These are phyloP conservation scores for Ichthyophthirius multifiliis DNA, from an alignment of 169 alveolate genomes.

Conservation along the genomic window DNA sequence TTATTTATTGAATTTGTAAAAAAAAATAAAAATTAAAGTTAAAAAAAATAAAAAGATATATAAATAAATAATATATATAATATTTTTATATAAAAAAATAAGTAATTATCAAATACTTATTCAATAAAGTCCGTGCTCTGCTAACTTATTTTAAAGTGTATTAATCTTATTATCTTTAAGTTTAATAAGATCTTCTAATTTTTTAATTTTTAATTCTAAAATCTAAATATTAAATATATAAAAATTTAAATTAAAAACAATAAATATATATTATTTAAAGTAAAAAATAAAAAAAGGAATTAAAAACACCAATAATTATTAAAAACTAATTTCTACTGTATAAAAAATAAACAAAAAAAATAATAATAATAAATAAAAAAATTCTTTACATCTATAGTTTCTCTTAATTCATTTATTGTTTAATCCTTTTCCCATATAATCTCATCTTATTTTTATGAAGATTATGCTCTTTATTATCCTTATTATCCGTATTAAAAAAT, in stretches of 20 bases:
- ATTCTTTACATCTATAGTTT: slow-evolving; percentile 32
- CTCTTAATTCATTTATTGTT: slow-evolving; percentile 52
- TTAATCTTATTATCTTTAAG: slow-evolving; percentile 45
- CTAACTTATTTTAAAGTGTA: neutral
- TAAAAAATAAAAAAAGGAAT: too few relatives aligned
- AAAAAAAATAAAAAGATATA: too few relatives aligned
- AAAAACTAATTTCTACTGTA: too few relatives aligned
- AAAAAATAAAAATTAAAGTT: too few relatives aligned
- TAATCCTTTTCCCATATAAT: slow-evolving; percentile 30
- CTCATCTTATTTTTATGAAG: neutral
- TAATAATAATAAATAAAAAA: neutral
- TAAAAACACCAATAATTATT: too few relatives aligned
- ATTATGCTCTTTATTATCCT: neutral
- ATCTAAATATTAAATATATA: neutral
- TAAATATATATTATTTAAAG: neutral
- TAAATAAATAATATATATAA: too few relatives aligned
- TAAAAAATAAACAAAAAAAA: too few relatives aligned
- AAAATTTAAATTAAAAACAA: neutral
- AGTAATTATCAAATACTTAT: too few relatives aligned
- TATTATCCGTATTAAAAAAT: neutral
- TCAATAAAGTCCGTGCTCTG: neutral
- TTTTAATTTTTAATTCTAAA: slow-evolving; percentile 45
- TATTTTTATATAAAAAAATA: too few relatives aligned
- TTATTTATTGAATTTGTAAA: too few relatives aligned
- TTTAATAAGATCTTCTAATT: slow-evolving; percentile 50